phyloP scores from a whole-genome alignment of 352 stramenopile genomes.

The Phytophthora hybrid region DNA sequence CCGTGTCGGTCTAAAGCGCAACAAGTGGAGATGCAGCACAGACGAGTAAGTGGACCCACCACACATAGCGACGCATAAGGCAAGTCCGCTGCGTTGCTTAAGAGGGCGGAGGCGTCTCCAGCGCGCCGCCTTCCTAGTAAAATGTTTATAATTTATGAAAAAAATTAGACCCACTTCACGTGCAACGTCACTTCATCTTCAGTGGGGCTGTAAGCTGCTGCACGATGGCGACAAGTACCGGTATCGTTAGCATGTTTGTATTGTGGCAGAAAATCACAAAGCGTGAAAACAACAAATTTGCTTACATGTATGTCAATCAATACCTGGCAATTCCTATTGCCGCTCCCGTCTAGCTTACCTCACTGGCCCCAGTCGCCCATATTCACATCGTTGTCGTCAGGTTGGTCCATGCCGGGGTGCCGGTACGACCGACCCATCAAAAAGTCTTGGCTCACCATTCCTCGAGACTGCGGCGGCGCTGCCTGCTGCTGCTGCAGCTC shows the following conservation, averaged over 20 bases:
- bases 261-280: not conserved
- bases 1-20: conserved; percentile 52
- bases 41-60: not conserved
- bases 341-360: conserved; percentile 3
- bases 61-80: conserved; percentile 15
- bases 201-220: not conserved
- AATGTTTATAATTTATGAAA: conserved; percentile 45
- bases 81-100: conserved; percentile 23
- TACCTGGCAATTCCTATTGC: conserved; percentile 3
- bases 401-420: conserved; percentile 58
- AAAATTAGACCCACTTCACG: not conserved
- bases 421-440: conserved; percentile 52
- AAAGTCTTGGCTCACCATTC: conserved; percentile 61
- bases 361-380: conserved; percentile 68
- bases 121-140: conserved; percentile 24
- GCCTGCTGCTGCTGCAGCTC: conserved; percentile 51
- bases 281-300: conserved; percentile 6
- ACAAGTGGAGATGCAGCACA: not conserved
- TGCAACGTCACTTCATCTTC: not conserved
- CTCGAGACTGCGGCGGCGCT: conserved; percentile 42
- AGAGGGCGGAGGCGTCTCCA: conserved; percentile 9
- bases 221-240: no score
- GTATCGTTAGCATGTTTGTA: no score
- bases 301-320: conserved; percentile 23
- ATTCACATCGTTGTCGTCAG: conserved; percentile 59